These are phyloP conservation scores for Calycina marina DNA, from an alignment of 2,329 filamentous ascomycete genomes.

Conservation along the genomic window DNA sequence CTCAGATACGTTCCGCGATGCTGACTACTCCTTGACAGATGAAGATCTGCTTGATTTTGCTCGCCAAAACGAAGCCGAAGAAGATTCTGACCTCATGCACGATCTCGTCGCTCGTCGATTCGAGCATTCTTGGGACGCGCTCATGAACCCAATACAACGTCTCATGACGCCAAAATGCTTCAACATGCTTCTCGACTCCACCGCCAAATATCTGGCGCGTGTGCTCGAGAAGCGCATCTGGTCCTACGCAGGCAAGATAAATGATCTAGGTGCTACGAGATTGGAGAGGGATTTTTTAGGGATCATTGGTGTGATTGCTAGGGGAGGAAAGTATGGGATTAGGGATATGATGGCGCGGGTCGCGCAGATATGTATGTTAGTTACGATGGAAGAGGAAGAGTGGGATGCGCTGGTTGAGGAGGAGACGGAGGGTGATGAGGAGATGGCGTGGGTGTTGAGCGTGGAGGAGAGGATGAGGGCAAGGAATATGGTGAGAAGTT, in stretches of 20 bases:
- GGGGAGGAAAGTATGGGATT: slow-evolving; percentile 59
- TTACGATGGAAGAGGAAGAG: slow-evolving; percentile 93
- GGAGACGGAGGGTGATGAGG: slow-evolving; percentile 36
- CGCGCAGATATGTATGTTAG: slow-evolving; percentile 68
- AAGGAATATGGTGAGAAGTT: slow-evolving; percentile 1
- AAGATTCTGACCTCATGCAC: slow-evolving; percentile 33
- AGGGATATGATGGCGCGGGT: slow-evolving; percentile 65
- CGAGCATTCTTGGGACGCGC: slow-evolving; percentile 68
- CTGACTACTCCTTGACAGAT: slow-evolving; percentile 63
- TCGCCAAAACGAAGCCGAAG: slow-evolving; percentile 30
- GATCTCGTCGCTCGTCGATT: slow-evolving; percentile 69
- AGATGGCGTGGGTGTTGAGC: slow-evolving; percentile 1
- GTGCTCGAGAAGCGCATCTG: slow-evolving; percentile 80
- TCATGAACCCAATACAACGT: slow-evolving; percentile 73
- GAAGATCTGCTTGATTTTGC: slow-evolving; percentile 44
- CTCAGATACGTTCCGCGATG: slow-evolving; percentile 78
- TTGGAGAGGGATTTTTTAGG: slow-evolving; percentile 74
- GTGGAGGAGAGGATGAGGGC: slow-evolving; percentile 1
- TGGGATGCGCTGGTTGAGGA: slow-evolving; percentile 59
- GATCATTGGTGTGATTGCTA: slow-evolving; percentile 53
- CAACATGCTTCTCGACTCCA: slow-evolving; percentile 58
- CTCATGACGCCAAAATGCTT: slow-evolving; percentile 70
- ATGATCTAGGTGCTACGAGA: slow-evolving; percentile 65
- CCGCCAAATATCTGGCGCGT: slow-evolving; percentile 59
- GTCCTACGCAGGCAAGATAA: slow-evolving; percentile 61